Conservation (phyloP, 2,329 filamentous ascomycete genomes). For the Chaetomiaceae sp. region DNA sequence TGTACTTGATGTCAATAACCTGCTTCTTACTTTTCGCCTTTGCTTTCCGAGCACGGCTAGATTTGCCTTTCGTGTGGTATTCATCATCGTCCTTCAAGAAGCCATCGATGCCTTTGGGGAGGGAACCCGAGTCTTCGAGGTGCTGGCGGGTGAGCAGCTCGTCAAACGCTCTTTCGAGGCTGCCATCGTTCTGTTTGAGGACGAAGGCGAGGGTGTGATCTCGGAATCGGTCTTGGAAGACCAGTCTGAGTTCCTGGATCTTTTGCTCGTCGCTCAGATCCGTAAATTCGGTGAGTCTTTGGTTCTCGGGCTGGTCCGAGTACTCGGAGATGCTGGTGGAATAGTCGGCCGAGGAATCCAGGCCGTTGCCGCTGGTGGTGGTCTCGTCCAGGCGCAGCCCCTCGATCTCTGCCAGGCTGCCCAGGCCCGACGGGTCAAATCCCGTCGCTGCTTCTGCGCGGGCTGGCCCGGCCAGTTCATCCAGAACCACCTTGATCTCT, state of each 20-base stretch:
- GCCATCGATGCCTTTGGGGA: slow-evolving; percentile 73
- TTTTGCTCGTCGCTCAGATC: slow-evolving; percentile 54
- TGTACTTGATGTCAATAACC: slow-evolving; percentile 25
- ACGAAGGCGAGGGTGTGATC: slow-evolving; percentile 61
- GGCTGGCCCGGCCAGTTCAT: slow-evolving; percentile 62
- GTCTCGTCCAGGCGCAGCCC: slow-evolving; percentile 16
- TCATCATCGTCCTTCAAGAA: slow-evolving; percentile 59
- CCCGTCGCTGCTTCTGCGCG: slow-evolving; percentile 64
- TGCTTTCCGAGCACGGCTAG: slow-evolving; percentile 7
- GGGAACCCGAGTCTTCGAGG: slow-evolving; percentile 62
- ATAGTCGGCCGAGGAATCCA: slow-evolving; percentile 12
- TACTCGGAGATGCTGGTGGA: slow-evolving; percentile 23
- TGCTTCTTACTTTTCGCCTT: slow-evolving; percentile 15
- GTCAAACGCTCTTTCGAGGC: slow-evolving; percentile 69
- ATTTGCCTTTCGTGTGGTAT: slow-evolving; percentile 35
- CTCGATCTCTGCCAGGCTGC: slow-evolving; percentile 37
- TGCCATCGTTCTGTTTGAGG: slow-evolving; percentile 62
- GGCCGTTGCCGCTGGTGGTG: slow-evolving; percentile 18
- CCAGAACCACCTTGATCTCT: slow-evolving; percentile 55
- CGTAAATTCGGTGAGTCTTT: slow-evolving; percentile 27
- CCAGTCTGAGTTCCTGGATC: slow-evolving; percentile 56
- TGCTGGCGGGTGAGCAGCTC: slow-evolving; percentile 75
- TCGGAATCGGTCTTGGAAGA: slow-evolving; percentile 65
- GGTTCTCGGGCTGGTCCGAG: slow-evolving; percentile 25
- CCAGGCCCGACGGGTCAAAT: slow-evolving; percentile 74